Evolutionary conservation across 2,329 filamentous ascomycete genomes (phyloP).

Genomic region (Sporothrix schenckii): DNA sequence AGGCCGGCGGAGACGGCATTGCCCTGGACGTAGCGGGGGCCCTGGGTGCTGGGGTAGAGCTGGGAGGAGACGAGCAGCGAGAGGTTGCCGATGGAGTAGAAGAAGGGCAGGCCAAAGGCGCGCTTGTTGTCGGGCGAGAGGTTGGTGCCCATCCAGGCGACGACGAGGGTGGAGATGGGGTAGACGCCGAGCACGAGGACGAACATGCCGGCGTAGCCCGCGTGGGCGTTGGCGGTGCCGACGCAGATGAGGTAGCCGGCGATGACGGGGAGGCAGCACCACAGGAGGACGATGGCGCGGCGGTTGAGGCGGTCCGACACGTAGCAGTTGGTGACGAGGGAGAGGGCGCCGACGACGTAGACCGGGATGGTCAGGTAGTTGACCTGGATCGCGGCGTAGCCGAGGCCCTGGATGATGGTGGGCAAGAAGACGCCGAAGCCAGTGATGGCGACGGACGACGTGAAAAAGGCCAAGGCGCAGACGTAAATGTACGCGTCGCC

Average conservation of each 20-base stretch:
- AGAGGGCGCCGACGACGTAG: conserved; percentile 34
- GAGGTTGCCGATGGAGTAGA: conserved; percentile 31
- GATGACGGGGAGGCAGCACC: conserved; percentile 23
- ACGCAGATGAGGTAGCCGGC: conserved; percentile 31
- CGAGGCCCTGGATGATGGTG: conserved; percentile 30
- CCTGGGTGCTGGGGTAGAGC: conserved; percentile 32
- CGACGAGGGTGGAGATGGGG: conserved; percentile 27
- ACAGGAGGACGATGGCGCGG: conserved; percentile 23
- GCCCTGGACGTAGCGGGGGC: conserved; percentile 31
- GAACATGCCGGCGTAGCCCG: conserved; percentile 32
- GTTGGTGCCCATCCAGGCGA: conserved; percentile 31
- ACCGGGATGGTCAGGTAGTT: conserved; percentile 38
- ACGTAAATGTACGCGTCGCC: conserved; percentile 23
- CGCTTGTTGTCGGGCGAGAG: conserved; percentile 31
- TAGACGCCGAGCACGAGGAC: conserved; percentile 29
- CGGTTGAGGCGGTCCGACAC: conserved; percentile 29
- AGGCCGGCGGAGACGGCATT: conserved; percentile 30
- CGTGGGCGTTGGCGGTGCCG: conserved; percentile 27
- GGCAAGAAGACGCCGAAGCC: conserved; percentile 32
- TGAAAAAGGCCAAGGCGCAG: conserved; percentile 26
- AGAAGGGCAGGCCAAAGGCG: conserved; percentile 28
- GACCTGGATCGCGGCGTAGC: conserved; percentile 32
- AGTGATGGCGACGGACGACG: conserved; percentile 29
- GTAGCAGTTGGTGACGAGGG: conserved; percentile 30
- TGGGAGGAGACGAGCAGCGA: conserved; percentile 30